Conservation (phyloP, 495 filamentous ascomycete genomes). For the Lasiosphaeria hispida region DNA sequence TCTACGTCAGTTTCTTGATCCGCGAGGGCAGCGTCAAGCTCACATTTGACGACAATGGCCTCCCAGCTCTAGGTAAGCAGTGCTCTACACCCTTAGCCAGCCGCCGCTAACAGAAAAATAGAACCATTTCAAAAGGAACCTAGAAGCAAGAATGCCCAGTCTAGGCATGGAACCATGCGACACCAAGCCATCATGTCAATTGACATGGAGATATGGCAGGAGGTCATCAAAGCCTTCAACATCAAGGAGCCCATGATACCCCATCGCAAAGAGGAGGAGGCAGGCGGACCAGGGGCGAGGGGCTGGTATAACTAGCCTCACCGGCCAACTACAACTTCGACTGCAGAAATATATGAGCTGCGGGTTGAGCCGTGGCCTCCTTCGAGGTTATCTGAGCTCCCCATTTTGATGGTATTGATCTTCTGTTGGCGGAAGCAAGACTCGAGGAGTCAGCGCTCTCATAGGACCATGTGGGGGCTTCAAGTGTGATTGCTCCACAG, state of each 20-base stretch:
- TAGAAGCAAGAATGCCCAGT: background rate
- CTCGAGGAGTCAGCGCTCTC: too few relatives aligned
- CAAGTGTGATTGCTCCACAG: too few relatives aligned
- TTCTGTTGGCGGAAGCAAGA: too few relatives aligned
- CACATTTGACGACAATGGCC: slow-evolving; percentile 56
- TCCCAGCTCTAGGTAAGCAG: slow-evolving; percentile 71
- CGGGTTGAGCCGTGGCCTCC: too few relatives aligned
- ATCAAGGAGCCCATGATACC: slow-evolving; percentile 79
- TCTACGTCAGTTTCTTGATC: slow-evolving; percentile 93
- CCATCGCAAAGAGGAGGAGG: slow-evolving; percentile 64
- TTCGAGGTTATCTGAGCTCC: too few relatives aligned
- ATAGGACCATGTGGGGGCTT: too few relatives aligned
- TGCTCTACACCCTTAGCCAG: background rate
- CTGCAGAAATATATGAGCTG: background rate
- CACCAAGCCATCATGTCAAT: slow-evolving; percentile 83
- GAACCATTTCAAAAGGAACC: slow-evolving; percentile 12
- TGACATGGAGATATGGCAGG: slow-evolving; percentile 77
- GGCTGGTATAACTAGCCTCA: slow-evolving; percentile 63
- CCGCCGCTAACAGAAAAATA: slow-evolving; percentile 5
- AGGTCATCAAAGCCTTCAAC: slow-evolving; percentile 68
- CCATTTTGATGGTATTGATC: too few relatives aligned
- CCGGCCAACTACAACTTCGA: background rate
- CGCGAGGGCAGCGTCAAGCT: slow-evolving; percentile 76
- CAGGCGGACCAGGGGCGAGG: slow-evolving; percentile 52
- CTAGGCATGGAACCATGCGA: slow-evolving; percentile 51